A percentile compares a stretch with the other conserved stretches of the same genome.
Conservation (phyloP, 331 rosid species). For the Cucumis variabilis region DNA sequence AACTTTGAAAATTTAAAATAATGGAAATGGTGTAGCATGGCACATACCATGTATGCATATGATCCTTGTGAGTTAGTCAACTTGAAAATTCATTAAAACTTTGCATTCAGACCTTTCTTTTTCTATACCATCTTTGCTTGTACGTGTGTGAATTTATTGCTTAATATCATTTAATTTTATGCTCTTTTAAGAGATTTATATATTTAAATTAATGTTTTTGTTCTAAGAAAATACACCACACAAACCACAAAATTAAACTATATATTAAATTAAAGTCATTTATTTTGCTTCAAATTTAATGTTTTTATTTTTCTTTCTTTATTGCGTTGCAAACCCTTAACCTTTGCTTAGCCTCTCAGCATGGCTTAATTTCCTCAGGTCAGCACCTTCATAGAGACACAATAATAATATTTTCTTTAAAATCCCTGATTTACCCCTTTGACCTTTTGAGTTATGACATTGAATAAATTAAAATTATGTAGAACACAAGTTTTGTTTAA, state of each 20-base stretch:
- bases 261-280: not conserved
- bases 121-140: not conserved
- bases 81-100: constrained; percentile 15
- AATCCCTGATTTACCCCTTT: constrained; percentile 49
- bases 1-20: not conserved
- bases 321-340: not conserved
- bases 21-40: not conserved
- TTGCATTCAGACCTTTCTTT: constrained; percentile 12
- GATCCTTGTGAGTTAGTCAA: constrained; percentile 23
- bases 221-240: constrained; percentile 17
- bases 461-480: constrained; percentile 9
- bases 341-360: constrained; percentile 79
- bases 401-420: not conserved
- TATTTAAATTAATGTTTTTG: not conserved
- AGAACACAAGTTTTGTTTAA: not conserved
- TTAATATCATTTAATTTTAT: not conserved
- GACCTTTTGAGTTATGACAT: constrained; percentile 35
- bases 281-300: constrained; percentile 15
- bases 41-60: not conserved
- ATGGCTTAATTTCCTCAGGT: constrained; percentile 59
- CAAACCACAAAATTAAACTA: not conserved
- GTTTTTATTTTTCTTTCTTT: not conserved
- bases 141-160: not conserved
- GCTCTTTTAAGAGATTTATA: not conserved
- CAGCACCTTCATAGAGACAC: constrained; percentile 39